These are phyloP conservation scores for Pugionium dolabratum DNA, from an alignment of 345 rosid species.

Conservation along the genomic window DNA sequence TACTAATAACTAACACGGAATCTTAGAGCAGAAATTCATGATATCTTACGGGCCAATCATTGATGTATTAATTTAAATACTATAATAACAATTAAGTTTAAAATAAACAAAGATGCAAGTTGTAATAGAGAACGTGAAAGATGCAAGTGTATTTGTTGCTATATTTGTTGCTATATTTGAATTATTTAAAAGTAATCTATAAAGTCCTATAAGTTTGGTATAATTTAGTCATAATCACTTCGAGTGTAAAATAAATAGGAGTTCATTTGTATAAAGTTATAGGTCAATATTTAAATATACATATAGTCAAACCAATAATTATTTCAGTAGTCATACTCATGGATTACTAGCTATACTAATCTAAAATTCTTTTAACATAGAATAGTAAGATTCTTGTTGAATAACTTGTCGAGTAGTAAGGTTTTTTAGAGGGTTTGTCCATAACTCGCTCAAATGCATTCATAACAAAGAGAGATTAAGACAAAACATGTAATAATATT, in stretches of 20 bases:
- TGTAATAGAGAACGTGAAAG: constrained; percentile 41
- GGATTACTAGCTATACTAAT: too few relatives aligned
- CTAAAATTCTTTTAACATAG: too few relatives aligned
- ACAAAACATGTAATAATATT: neutral
- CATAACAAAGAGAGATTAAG: neutral
- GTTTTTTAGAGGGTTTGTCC: neutral
- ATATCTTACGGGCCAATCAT: constrained; percentile 41
- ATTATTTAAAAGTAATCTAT: too few relatives aligned
- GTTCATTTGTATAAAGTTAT: too few relatives aligned
- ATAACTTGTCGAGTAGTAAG: too few relatives aligned
- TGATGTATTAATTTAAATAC: constrained; percentile 20
- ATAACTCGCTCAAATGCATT: neutral
- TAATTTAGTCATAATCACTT: too few relatives aligned
- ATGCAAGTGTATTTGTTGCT: constrained; percentile 34
- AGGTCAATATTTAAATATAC: too few relatives aligned
- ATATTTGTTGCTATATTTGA: constrained; percentile 38
- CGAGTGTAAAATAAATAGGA: too few relatives aligned
- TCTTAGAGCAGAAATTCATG: constrained; percentile 30
- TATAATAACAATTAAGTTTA: neutral
- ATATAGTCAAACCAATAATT: too few relatives aligned
- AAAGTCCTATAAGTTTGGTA: too few relatives aligned
- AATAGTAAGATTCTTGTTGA: too few relatives aligned
- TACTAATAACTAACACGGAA: constrained; percentile 27
- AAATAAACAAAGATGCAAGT: constrained; percentile 31
- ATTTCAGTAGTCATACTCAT: too few relatives aligned